Evolutionary conservation across 495 filamentous ascomycete species (phyloP).

Genomic region (Aspergillus steynii): DNA sequence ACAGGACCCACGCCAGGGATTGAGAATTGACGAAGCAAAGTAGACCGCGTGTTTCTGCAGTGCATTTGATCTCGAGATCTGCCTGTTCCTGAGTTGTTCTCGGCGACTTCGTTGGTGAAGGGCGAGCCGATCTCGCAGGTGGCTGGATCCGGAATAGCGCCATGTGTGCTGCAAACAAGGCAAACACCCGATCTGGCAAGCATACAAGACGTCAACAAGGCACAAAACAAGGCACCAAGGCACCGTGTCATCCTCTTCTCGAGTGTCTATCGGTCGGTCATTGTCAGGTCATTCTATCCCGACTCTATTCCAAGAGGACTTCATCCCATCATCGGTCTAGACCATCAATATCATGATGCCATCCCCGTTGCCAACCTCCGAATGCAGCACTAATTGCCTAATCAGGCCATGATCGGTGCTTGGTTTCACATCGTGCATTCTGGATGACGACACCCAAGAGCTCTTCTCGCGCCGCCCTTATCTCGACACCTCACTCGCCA

Average conservation of each 20-base stretch:
- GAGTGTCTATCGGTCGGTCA: too few species aligned
- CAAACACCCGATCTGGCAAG: not conserved
- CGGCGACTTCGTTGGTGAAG: too few species aligned
- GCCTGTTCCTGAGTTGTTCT: not conserved
- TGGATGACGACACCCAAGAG: constrained; percentile 11
- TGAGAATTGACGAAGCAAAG: too few species aligned
- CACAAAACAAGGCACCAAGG: too few species aligned
- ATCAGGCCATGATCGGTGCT: constrained; percentile 13
- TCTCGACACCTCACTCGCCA: constrained; percentile 3
- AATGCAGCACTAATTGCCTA: constrained; percentile 7
- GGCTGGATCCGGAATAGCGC: not conserved
- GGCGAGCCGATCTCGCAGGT: not conserved
- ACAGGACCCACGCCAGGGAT: too few species aligned
- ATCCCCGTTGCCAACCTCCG: not conserved
- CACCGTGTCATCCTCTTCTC: too few species aligned
- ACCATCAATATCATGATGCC: not conserved
- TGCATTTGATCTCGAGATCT: too few species aligned
- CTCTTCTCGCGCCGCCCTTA: not conserved
- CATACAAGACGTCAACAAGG: not conserved
- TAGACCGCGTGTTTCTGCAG: too few species aligned
- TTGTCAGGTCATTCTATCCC: too few species aligned
- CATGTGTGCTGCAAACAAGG: not conserved
- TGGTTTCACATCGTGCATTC: constrained; percentile 4
- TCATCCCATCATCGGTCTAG: not conserved
- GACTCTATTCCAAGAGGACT: too few species aligned